Evolutionary conservation across 148 eudicot species (phyloP).

Genomic region (Spergularia bocconei): DNA sequence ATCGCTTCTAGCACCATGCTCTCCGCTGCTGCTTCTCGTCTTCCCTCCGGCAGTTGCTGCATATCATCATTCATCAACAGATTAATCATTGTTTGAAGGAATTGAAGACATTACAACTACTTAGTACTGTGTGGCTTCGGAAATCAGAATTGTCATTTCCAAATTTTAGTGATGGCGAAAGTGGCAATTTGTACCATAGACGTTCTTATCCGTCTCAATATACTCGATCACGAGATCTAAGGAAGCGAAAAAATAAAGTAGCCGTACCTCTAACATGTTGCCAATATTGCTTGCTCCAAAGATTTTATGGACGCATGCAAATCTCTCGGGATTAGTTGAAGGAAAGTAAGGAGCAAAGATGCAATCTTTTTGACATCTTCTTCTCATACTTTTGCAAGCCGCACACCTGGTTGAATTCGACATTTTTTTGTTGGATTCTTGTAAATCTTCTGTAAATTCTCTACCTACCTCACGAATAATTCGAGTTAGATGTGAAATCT

Average conservation of each 20-base stretch:
- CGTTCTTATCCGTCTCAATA: neutral
- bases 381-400: conserved; percentile 59
- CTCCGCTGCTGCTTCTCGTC: conserved; percentile 34
- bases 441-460: conserved; percentile 8
- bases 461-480: neutral
- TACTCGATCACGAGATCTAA: neutral
- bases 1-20: conserved; percentile 40
- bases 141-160: neutral
- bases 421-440: conserved; percentile 4
- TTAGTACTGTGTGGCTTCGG: neutral
- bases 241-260: no score
- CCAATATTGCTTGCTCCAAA: conserved; percentile 59
- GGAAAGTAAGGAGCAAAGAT: conserved; percentile 58
- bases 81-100: no score
- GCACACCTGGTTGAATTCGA: conserved; percentile 35
- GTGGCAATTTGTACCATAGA: no score
- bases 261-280: conserved; percentile 47
- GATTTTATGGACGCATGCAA: conserved; percentile 45
- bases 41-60: conserved; percentile 33
- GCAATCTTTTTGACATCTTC: conserved; percentile 51
- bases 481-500: no score
- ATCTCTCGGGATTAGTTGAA: conserved; percentile 38
- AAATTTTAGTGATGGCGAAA: no score
- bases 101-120: neutral
- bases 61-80: neutral